A percentile compares a stretch with the other conserved stretches of the same genome.
phyloP scores from a whole-genome alignment of 192 early-diverging fungal genomes.

The Podila horticola region DNA sequence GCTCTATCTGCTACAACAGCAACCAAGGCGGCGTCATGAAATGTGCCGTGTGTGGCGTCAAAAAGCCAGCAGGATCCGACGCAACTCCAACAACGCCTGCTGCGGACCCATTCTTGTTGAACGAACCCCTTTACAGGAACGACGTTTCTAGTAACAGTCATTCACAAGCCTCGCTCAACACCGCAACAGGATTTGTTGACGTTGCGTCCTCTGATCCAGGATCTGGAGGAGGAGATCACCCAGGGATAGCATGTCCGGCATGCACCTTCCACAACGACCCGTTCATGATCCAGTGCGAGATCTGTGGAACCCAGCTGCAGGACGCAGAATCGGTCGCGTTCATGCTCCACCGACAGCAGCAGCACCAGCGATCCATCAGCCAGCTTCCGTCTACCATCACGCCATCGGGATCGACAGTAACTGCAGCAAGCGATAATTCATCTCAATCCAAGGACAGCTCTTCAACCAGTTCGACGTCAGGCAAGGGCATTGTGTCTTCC shows the following conservation, averaged over 20 bases:
- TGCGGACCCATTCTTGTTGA: slow-evolving; percentile 21
- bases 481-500: slow-evolving; percentile 7
- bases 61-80: slow-evolving; percentile 15
- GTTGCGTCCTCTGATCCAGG: not conserved
- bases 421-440: not conserved
- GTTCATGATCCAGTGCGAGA: slow-evolving; percentile 83
- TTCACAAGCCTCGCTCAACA: not conserved
- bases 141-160: not conserved
- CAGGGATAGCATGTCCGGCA: slow-evolving; percentile 66
- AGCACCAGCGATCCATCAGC: slow-evolving; percentile 38
- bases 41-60: slow-evolving; percentile 72
- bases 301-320: slow-evolving; percentile 80
- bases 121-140: slow-evolving; percentile 9
- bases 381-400: slow-evolving; percentile 17
- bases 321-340: slow-evolving; percentile 25
- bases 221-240: not conserved
- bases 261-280: slow-evolving; percentile 94
- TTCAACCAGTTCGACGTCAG: not conserved
- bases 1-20: slow-evolving; percentile 61
- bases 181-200: not conserved
- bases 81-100: slow-evolving; percentile 6
- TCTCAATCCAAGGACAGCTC: not conserved
- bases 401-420: not conserved
- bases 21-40: slow-evolving; percentile 53
- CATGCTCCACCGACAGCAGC: slow-evolving; percentile 40